Evolutionary conservation across 352 stramenopile genomes (phyloP).

Genomic region (Globisporangium cystogenes): DNA sequence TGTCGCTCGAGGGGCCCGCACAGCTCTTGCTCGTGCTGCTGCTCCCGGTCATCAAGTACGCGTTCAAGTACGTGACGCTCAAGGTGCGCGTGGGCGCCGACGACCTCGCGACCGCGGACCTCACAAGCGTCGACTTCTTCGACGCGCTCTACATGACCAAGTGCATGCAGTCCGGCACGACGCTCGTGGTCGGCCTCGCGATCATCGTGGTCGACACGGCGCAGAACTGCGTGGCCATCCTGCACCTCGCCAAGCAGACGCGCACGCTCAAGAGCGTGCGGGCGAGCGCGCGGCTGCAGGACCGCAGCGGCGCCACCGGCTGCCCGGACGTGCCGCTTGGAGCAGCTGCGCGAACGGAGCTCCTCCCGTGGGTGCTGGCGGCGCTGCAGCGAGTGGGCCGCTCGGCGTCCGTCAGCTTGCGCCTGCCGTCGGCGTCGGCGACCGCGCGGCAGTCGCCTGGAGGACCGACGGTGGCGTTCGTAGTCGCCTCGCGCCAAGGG

Average conservation of each 20-base stretch:
- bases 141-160: constrained; percentile 29
- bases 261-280: neutral
- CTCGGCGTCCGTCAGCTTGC: too few species aligned
- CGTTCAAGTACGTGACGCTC: neutral
- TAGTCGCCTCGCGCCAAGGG: too few species aligned
- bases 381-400: too few species aligned
- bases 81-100: neutral
- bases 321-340: too few species aligned
- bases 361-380: too few species aligned
- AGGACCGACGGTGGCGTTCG: too few species aligned
- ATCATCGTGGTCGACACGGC: neutral
- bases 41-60: constrained; percentile 1
- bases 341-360: too few species aligned
- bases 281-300: neutral
- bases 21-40: constrained; percentile 7
- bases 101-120: neutral
- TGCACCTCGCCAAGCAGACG: neutral
- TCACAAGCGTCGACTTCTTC: constrained; percentile 17
- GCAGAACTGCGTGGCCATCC: constrained; percentile 1
- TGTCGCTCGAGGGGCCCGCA: neutral
- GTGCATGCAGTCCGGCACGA: constrained; percentile 3
- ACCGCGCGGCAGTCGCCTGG: too few species aligned
- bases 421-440: too few species aligned
- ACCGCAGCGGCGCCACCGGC: neutral
- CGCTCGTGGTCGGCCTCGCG: neutral